Base-by-base conservation (phyloP, 1,284 basidiomycete species). In the Macrocystidia cucumis region DNA sequence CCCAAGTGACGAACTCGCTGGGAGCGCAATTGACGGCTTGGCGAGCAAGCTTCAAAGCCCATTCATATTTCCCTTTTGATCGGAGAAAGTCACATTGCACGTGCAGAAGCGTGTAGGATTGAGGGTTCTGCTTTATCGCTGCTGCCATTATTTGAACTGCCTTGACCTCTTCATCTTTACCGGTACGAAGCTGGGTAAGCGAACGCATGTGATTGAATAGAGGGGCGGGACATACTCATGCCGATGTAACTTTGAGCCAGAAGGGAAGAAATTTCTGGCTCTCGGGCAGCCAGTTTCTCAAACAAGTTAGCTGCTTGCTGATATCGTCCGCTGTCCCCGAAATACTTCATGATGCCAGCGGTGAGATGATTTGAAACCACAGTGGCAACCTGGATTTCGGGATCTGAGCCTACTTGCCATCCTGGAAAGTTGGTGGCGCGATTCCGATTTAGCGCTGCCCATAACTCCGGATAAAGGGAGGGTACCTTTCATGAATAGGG, bases 1-100 rank as follows among this genome's bases (percentile, higher is more conserved):
- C 92, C 95, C 95, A 98, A 0, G 93, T 98, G 18, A 96, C 83
- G 48, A 98, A 98, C 59, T 98, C 96, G 63, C 87, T 91, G 3
- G 95, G 95, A 0, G 95, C 93, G 47, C 91, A 95, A 50, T 97
- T 97, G 54, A 98, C 95, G 0, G 95, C 96, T 57, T 97, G 86
- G 44, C 80, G 77, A 0, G 95, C 95, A 18, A 98, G 70, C 53
- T 91, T 86, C 39, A 93, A 69, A 0, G 93, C 95, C 91, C 91
- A 98, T 30, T 89, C 87, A 30, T 69, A 56, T 52, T 82, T 83
- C 38, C 79, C 80, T 55, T 98, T 98, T 1, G 77, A 77, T 1
- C 86, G 76, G 14, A 98, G 65, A 51, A 98, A 96, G 55, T 98
- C 93, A 54, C 87, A 90, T 59, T 98, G 95, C 1, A 82, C 83